These are phyloP conservation scores for Balamuthia mandrillaris DNA, from an alignment of 208 protist species.

Conservation along the genomic window DNA sequence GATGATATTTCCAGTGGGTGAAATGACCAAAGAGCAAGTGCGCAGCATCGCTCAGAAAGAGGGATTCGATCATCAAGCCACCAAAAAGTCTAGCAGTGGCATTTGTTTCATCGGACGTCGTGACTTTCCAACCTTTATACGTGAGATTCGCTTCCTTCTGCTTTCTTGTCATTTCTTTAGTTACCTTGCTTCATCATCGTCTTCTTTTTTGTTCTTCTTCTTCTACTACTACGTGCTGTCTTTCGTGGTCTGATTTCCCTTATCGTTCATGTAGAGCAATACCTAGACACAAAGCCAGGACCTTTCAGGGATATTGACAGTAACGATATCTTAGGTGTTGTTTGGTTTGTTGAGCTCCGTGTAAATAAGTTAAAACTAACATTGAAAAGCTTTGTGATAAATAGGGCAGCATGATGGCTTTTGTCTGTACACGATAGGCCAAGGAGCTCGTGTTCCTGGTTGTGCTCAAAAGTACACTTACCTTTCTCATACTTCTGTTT, in stretches of 20 bases:
- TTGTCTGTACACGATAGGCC: constrained; percentile 14
- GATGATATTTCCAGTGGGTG: constrained; percentile 64
- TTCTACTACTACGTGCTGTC: no score
- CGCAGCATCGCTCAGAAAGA: neutral
- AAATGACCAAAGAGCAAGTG: constrained; percentile 50
- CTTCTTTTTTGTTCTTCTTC: no score
- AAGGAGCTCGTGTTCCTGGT: constrained; percentile 9
- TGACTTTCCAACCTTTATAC: constrained; percentile 58
- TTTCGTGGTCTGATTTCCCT: no score
- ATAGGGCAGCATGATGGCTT: neutral
- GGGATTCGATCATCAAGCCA: neutral
- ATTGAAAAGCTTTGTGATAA: neutral
- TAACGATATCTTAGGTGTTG: neutral
- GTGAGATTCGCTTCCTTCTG: no score
- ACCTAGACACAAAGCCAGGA: constrained; percentile 17
- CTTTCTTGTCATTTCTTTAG: constrained; percentile 38
- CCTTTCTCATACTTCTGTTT: no score
- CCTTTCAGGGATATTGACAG: neutral
- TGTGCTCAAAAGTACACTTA: no score
- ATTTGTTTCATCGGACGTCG: constrained; percentile 77
- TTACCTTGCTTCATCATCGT: no score
- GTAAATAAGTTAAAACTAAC: neutral
- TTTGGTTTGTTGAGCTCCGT: neutral
- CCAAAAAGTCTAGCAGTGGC: constrained; percentile 56
- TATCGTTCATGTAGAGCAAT: constrained; percentile 47